Evolutionary conservation across 331 rosid genomes (phyloP), one percentile per base, ranked within the genome.

Genomic region (Quercus tomentella): DNA sequence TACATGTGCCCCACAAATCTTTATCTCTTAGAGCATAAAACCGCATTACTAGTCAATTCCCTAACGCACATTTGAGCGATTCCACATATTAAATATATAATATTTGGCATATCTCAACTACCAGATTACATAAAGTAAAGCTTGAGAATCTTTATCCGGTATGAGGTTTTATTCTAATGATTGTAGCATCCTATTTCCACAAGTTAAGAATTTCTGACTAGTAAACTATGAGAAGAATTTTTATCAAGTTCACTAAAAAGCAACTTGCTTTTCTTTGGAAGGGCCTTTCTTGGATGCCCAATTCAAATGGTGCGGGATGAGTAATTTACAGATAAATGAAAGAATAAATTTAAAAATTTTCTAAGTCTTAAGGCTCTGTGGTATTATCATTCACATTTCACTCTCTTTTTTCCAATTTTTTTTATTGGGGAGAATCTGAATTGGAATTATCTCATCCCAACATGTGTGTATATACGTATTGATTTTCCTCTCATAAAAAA

Each of bases 1-100:
- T 75, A 15, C n/a, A 23, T 37, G 9, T 35, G 78, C 43, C 81
- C 80, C 85, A 77, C 85, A 82, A 77, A 82, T 77, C 81, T 76
- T 60, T 60, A 65, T 60, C 75, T 58, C 73, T 72, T 71, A 52
- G 23, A 67, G 79, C 79, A 82, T 54, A 77, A 77, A 70, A 51
- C 62, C 80, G 28, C 70, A 43, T 58, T 31, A 63, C 55, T 22
- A n/a, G 56, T 73, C 65, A 77, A 28, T 56, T 54, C 35, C 72
- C 72, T 11, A 49, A 75, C 62, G 77, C 60, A 51, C 51, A 51
- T 33, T 62, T 18, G 69, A 60, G 60, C 56, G 75, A 72, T 65
- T 63, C 85, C 82, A 56, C 70, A 15, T 3, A 14, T 4, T 54
- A 73, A 52, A 28, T 43, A n/a, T 20, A 45, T 49, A 26, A 20